Percentiles rank a stretch among this genome's conserved stretches.
phyloP scores from a whole-genome alignment of 2,329 filamentous ascomycete genomes.

The Karstenula rhodostoma region DNA sequence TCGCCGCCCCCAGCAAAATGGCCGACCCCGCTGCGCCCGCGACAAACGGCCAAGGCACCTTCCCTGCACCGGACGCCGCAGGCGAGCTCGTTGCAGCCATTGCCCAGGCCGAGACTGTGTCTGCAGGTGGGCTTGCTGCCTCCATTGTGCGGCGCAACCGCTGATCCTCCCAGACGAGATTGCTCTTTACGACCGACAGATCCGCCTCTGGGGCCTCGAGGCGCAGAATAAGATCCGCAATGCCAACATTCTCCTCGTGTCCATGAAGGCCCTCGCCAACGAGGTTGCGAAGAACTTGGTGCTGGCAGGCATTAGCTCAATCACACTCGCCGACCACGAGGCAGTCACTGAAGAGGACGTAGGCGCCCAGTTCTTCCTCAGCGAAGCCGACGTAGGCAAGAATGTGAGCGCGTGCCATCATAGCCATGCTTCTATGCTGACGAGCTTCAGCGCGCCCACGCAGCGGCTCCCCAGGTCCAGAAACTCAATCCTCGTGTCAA shows the following conservation, averaged over 20 bases:
- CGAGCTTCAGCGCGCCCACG: constrained; percentile 71
- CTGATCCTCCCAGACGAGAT: constrained; percentile 75
- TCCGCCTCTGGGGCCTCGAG: constrained; percentile 94
- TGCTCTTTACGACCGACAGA: constrained; percentile 95
- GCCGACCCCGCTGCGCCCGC: constrained; percentile 22
- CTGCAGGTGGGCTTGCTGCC: constrained; percentile 39
- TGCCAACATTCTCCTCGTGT: constrained; percentile 89
- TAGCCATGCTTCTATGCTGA: not conserved
- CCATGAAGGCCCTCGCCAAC: constrained; percentile 85
- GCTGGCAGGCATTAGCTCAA: constrained; percentile 86
- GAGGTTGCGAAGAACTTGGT: constrained; percentile 98
- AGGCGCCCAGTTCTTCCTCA: constrained; percentile 74
- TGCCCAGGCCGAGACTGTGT: constrained; percentile 52
- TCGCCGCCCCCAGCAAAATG: constrained; percentile 24
- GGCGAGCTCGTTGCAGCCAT: constrained; percentile 49
- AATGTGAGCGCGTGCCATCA: constrained; percentile 61
- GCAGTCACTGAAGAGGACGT: constrained; percentile 80
- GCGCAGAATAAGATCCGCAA: constrained; percentile 92
- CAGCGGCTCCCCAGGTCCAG: constrained; percentile 78
- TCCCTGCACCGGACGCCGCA: constrained; percentile 44
- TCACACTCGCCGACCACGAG: constrained; percentile 86
- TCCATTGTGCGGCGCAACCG: constrained; percentile 9
- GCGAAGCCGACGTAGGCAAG: constrained; percentile 74
- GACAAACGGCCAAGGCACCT: constrained; percentile 29
- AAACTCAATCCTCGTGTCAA: constrained; percentile 90